phyloP scores from a whole-genome alignment of 2,329 filamentous ascomycete species.

The Hymenoscyphus repandus region DNA sequence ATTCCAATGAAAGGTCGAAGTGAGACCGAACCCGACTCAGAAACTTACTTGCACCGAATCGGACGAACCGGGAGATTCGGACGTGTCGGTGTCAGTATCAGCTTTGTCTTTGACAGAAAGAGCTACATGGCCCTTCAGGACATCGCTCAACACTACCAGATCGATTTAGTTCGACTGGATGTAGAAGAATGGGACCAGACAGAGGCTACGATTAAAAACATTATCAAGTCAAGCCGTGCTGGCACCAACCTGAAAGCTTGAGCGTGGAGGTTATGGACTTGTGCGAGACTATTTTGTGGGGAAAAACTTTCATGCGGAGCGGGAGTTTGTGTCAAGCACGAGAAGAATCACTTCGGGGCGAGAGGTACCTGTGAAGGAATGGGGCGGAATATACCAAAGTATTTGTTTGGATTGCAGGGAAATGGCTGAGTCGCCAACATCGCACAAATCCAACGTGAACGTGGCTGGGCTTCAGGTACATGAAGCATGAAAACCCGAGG shows the following conservation, averaged over 20 bases:
- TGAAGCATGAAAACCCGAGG: background rate
- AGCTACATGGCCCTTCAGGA: slow-evolving; percentile 73
- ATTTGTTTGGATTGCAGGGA: background rate
- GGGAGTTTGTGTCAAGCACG: no score
- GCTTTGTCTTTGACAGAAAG: slow-evolving; percentile 81
- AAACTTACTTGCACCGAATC: slow-evolving; percentile 97
- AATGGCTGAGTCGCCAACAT: background rate
- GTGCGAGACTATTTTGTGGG: background rate
- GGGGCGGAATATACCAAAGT: background rate
- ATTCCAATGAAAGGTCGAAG: slow-evolving; percentile 70
- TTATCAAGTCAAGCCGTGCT: slow-evolving; percentile 67
- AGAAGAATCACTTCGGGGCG: no score
- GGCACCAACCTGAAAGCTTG: slow-evolving; percentile 40
- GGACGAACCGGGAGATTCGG: slow-evolving; percentile 95
- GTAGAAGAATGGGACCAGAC: slow-evolving; percentile 88
- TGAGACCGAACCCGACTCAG: slow-evolving; percentile 79
- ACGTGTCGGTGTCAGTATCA: slow-evolving; percentile 91
- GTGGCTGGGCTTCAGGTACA: background rate
- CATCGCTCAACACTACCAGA: slow-evolving; percentile 77
- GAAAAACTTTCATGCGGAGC: background rate
- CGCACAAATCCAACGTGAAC: background rate
- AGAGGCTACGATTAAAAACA: slow-evolving; percentile 73
- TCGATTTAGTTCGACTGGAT: slow-evolving; percentile 75
- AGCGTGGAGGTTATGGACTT: background rate
- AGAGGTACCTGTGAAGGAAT: background rate